A percentile compares a stretch with the other conserved stretches of the same genome.
phyloP scores from a whole-genome alignment of 2,329 filamentous ascomycete genomes.

The Triangularia verruculosa region DNA sequence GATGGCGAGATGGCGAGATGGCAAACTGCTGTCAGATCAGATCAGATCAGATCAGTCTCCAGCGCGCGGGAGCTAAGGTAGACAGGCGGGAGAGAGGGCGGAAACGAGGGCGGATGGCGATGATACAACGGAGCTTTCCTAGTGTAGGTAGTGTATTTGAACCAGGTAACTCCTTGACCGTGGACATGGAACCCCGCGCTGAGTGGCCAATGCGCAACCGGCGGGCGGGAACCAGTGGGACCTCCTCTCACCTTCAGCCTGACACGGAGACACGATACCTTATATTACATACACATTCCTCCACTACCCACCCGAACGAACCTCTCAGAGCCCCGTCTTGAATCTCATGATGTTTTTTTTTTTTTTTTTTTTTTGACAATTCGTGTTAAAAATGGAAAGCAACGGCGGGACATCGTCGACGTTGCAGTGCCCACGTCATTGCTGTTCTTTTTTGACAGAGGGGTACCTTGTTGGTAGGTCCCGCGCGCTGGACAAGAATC shows the following conservation, averaged over 20 bases:
- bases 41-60: too few species aligned
- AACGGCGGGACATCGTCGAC: not conserved
- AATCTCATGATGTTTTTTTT: not conserved
- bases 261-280: not conserved
- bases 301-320: too few species aligned
- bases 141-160: not conserved
- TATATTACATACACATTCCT: too few species aligned
- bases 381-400: not conserved
- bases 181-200: constrained; percentile 18
- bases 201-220: constrained; percentile 3
- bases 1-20: not conserved
- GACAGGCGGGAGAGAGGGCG: not conserved
- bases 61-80: constrained; percentile 11
- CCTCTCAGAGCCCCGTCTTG: not conserved
- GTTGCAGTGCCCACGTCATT: not conserved
- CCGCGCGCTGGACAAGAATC: too few species aligned
- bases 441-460: too few species aligned
- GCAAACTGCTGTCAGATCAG: not conserved
- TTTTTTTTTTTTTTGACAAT: not conserved
- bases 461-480: too few species aligned
- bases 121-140: constrained; percentile 2
- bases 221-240: not conserved
- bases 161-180: not conserved
- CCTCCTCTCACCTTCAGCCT: not conserved
- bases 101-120: not conserved